These are phyloP conservation scores for Ceratocystis albifundus DNA, from an alignment of 2,329 filamentous ascomycete genomes.

Conservation along the genomic window DNA sequence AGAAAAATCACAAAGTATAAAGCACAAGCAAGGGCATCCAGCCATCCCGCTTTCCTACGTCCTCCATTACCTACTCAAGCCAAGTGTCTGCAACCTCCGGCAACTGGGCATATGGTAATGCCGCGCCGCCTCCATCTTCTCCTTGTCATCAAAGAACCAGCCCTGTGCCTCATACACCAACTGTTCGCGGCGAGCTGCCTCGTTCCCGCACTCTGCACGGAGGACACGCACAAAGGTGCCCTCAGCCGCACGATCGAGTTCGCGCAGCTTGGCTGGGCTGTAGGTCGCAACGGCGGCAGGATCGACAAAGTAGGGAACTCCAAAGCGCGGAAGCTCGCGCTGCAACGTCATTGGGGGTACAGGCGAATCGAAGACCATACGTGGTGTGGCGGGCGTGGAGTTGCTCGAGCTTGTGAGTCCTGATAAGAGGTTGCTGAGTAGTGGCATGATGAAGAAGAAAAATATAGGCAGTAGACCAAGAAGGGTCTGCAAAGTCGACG, in stretches of 20 bases:
- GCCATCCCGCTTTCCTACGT: not conserved
- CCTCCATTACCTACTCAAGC: conserved; percentile 26
- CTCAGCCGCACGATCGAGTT: conserved; percentile 71
- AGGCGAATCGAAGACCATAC: conserved; percentile 63
- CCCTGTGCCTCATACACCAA: conserved; percentile 69
- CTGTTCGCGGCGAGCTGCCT: conserved; percentile 53
- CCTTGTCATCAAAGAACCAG: conserved; percentile 73
- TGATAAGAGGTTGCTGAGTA: conserved; percentile 70
- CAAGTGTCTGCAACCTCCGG: conserved; percentile 38
- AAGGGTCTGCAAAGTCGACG: conserved; percentile 48
- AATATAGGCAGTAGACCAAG: conserved; percentile 76
- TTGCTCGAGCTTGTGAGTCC: conserved; percentile 37
- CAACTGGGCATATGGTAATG: conserved; percentile 43
- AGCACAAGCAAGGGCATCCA: not conserved
- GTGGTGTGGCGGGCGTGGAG: conserved; percentile 41
- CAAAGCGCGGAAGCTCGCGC: conserved; percentile 57
- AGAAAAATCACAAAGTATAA: not conserved
- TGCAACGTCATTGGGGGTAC: conserved; percentile 60
- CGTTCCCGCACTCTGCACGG: conserved; percentile 60
- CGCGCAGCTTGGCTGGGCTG: conserved; percentile 54
- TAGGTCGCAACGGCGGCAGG: conserved; percentile 64
- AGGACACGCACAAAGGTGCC: conserved; percentile 56
- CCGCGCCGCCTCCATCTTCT: conserved; percentile 62
- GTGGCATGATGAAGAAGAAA: conserved; percentile 74
- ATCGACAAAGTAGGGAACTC: conserved; percentile 76